A percentile compares a stretch with the other conserved stretches of the same genome.
Conservation (phyloP, 1,139 yeast species). For the Suhomyces kunorum region DNA sequence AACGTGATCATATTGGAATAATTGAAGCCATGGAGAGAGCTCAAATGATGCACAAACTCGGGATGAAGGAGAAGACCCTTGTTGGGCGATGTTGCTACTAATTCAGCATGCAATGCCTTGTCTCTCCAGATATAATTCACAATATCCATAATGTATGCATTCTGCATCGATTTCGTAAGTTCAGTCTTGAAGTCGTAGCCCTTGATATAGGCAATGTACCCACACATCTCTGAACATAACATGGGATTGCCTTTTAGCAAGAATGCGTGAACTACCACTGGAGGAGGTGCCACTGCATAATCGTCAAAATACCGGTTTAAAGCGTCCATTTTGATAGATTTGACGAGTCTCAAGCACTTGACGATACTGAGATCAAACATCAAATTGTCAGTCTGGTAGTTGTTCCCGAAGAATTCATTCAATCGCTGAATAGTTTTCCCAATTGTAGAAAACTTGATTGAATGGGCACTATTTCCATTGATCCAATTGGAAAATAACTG, state of each 20-base stretch:
- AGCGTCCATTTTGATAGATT: constrained; percentile 11
- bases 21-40: constrained; percentile 33
- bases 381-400: not conserved
- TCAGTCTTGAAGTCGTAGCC: constrained; percentile 29
- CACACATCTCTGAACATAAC: constrained; percentile 49
- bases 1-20: constrained; percentile 23
- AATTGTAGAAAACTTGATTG: constrained; percentile 9
- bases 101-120: constrained; percentile 32
- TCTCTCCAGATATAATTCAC: constrained; percentile 68
- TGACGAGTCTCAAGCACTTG: constrained; percentile 16
- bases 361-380: constrained; percentile 7
- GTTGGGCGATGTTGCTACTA: constrained; percentile 20
- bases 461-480: not conserved
- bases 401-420: constrained; percentile 10
- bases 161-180: constrained; percentile 41
- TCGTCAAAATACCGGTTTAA: constrained; percentile 18
- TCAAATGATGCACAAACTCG: constrained; percentile 36
- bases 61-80: constrained; percentile 46
- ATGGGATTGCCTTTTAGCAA: constrained; percentile 44
- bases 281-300: constrained; percentile 35
- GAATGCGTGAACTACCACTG: constrained; percentile 37
- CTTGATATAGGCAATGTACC: constrained; percentile 50
- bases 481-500: constrained; percentile 9
- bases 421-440: constrained; percentile 13
- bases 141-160: constrained; percentile 58